A percentile compares a stretch with the other conserved stretches of the same genome.
phyloP scores from a whole-genome alignment of 2,329 filamentous ascomycete species.

The Colletotrichum paranaense region DNA sequence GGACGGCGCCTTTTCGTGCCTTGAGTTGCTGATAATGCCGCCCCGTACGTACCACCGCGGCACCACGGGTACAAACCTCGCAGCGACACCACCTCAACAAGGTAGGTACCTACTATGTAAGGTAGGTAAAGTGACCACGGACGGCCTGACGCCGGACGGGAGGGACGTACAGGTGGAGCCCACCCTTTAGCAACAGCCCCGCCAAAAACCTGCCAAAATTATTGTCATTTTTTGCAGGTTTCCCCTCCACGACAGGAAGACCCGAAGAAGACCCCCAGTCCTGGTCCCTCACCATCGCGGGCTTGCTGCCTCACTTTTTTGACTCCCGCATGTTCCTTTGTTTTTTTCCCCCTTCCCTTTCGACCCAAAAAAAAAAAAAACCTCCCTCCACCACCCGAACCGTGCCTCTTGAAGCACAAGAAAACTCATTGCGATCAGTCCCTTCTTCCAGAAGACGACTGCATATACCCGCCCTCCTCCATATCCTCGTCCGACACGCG shows the following conservation, averaged over 20 bases:
- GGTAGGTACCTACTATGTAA: too few relatives aligned
- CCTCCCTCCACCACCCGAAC: neutral
- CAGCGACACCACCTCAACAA: too few relatives aligned
- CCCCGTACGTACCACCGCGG: neutral
- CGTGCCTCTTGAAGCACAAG: constrained; percentile 6
- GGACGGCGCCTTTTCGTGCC: neutral
- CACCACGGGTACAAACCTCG: too few relatives aligned
- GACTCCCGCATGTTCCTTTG: constrained; percentile 24
- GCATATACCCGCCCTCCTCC: constrained; percentile 16
- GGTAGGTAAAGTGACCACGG: too few relatives aligned
- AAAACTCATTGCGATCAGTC: constrained; percentile 15
- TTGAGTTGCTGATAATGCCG: too few relatives aligned
- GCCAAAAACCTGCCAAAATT: constrained; percentile 34
- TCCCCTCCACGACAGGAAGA: constrained; percentile 30
- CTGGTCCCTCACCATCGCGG: constrained; percentile 28
- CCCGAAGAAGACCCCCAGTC: neutral
- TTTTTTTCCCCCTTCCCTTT: constrained; percentile 1
- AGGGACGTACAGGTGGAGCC: neutral
- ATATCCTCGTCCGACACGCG: constrained; percentile 14
- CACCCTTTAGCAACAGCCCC: constrained; percentile 24
- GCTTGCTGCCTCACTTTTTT: constrained; percentile 33
- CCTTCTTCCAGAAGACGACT: constrained; percentile 12
- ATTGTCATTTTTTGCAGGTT: constrained; percentile 32
- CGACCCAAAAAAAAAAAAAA: neutral
- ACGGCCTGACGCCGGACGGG: too few relatives aligned